Conservation (phyloP, 192 early-diverging fungal genomes). For the Backusella tuberculispora region DNA sequence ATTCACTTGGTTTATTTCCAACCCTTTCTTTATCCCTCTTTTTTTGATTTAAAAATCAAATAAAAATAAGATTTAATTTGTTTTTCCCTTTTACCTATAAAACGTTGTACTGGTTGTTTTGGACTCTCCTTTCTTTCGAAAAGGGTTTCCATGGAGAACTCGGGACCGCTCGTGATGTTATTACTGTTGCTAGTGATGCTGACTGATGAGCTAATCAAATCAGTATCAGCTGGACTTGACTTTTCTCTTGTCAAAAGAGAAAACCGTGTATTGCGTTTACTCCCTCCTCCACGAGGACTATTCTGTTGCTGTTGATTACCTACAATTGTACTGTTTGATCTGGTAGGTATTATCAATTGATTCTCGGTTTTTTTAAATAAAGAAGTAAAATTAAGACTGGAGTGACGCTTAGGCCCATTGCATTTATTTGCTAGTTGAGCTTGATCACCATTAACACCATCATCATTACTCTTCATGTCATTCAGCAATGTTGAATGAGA, state of each 20-base stretch:
- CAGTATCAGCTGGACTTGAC: too few species aligned
- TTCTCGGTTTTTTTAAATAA: background rate
- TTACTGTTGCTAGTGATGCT: background rate
- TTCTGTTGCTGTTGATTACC: background rate
- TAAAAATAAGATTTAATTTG: background rate
- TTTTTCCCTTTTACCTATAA: background rate
- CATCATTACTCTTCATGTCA: background rate
- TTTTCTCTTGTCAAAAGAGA: background rate
- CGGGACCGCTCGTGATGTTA: background rate
- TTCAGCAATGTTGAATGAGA: conserved; percentile 11
- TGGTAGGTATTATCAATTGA: background rate
- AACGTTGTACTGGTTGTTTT: conserved; percentile 1
- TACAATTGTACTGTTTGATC: background rate
- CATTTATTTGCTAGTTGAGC: background rate
- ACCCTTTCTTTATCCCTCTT: background rate
- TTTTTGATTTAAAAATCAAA: background rate
- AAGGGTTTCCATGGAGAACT: conserved; percentile 1
- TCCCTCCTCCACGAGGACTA: background rate
- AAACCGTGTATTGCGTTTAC: background rate
- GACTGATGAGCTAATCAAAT: too few species aligned
- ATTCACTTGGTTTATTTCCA: background rate
- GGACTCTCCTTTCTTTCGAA: background rate
- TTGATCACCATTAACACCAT: background rate
- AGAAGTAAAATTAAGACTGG: background rate
- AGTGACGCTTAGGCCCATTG: background rate